A percentile compares a stretch with the other conserved stretches of the same genome.
phyloP scores from a whole-genome alignment of 306 rosid genomes.

The Glycine latifolia region DNA sequence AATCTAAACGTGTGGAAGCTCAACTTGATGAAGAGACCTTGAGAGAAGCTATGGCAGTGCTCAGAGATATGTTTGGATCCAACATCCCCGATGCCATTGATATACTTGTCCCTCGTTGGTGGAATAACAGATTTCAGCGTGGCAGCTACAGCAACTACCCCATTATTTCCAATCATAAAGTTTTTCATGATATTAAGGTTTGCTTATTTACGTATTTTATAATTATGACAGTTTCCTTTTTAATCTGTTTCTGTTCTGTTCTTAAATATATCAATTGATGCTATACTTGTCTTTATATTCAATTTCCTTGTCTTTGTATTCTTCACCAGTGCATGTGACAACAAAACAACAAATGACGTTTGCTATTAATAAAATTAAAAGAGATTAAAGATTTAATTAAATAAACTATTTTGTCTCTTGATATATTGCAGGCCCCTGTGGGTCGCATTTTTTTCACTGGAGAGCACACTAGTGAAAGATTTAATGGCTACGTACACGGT shows the following conservation, averaged over 20 bases:
- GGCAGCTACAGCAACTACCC: conserved; percentile 98
- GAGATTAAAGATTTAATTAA: too few species aligned
- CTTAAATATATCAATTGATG: conserved; percentile 14
- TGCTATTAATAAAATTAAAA: too few species aligned
- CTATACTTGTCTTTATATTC: neutral
- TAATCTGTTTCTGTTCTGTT: neutral
- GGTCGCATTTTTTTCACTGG: conserved; percentile 88
- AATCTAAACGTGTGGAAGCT: conserved; percentile 96
- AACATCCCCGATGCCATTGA: conserved; percentile 78
- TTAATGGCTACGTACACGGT: conserved; percentile 93
- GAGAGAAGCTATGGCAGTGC: conserved; percentile 90
- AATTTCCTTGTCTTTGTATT: too few species aligned
- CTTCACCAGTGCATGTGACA: too few species aligned
- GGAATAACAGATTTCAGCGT: conserved; percentile 88
- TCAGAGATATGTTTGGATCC: conserved; percentile 86
- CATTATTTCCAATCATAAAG: conserved; percentile 63
- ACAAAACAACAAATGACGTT: too few species aligned
- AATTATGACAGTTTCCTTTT: conserved; percentile 19
- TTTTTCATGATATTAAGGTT: conserved; percentile 74
- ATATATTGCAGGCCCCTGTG: conserved; percentile 66
- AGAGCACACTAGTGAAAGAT: conserved; percentile 91
- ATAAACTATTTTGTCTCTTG: too few species aligned
- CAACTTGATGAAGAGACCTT: conserved; percentile 76
- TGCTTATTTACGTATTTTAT: neutral
- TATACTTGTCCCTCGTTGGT: conserved; percentile 94